A percentile compares a stretch with the other conserved stretches of the same genome.
Conservation (phyloP, 2,329 filamentous ascomycete genomes). For the Fusarium floridanum region DNA sequence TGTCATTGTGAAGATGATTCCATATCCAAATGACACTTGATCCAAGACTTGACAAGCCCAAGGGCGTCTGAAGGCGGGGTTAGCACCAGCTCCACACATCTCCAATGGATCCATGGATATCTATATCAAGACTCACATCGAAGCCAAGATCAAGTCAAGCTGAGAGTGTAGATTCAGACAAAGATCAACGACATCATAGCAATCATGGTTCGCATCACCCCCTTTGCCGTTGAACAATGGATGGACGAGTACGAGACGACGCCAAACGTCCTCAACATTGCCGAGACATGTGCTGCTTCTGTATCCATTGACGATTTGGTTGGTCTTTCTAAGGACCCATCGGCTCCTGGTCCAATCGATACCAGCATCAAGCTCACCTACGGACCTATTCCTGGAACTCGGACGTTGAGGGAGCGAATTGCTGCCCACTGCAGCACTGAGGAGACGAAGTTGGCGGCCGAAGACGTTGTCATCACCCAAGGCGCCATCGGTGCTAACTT, state of each 20-base stretch:
- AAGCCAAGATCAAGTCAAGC: not conserved
- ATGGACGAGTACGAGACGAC: conserved; percentile 72
- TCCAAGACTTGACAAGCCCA: not conserved
- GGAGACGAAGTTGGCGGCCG: conserved; percentile 58
- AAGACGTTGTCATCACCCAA: conserved; percentile 81
- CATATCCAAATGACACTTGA: not conserved
- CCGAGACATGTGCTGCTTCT: conserved; percentile 83
- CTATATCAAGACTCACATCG: conserved; percentile 2
- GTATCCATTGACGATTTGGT: conserved; percentile 78
- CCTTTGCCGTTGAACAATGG: conserved; percentile 80
- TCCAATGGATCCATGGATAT: not conserved
- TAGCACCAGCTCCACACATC: not conserved
- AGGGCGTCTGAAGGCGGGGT: conserved; percentile 8
- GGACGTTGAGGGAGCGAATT: conserved; percentile 72
- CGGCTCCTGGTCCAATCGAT: conserved; percentile 57
- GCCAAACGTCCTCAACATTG: conserved; percentile 74
- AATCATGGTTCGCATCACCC: conserved; percentile 68
- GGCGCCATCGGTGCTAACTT: conserved; percentile 91
- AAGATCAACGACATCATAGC: not conserved
- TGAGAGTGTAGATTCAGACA: not conserved
- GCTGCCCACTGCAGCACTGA: conserved; percentile 74
- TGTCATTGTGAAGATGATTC: not conserved
- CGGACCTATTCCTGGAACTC: conserved; percentile 78
- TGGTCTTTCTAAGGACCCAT: conserved; percentile 68
- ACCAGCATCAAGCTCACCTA: conserved; percentile 74